Evolutionary conservation across 768 basidiomycete species (phyloP), one percentile per base, ranked within the genome.

Genomic region (Mycena amicta): DNA sequence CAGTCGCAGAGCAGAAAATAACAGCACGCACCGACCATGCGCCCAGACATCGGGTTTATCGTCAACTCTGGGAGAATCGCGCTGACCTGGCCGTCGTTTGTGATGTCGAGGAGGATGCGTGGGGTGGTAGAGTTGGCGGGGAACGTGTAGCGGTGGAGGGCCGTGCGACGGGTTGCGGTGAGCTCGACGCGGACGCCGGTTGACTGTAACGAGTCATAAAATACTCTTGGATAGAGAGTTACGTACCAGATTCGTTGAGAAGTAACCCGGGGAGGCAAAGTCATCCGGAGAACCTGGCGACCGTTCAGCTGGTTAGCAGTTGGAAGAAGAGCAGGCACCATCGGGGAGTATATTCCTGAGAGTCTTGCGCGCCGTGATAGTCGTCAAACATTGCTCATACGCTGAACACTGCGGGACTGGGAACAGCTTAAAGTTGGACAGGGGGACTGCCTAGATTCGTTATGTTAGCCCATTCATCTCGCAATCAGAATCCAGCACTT

Each of bases 361-460:
- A 0, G 76, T 69, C 64, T 83, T 84, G 31, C 86, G 72, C 13
- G 75, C 69, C 3, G 68, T 66, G 2, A 86, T 67, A 0, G 80
- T 75, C 0, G 84, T 83, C 5, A 74, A 74, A 57, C 85, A 87
- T 57, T 80, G 75, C 45, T 80, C 79, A 59, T 85, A 87, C 0
- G 75, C 71, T 5, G 77, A 70, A 59, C 85, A 88, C 30, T 77
- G 68, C 0, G 77, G 68, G 52, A 84, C 76, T 0, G 86, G 80
- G 68, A 78, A 87, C 0, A 87, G 61, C 66, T 87, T 87, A 74
- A 87, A 87, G 65, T 84, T 82, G 0, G 84, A 85, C 5, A 87
- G 72, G 0, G 85, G 81, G 3, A 81, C 73, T 2, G 76, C 75
- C 82, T 85, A 60, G 20, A 58, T 39, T 43, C 8, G 31, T 18